These are phyloP conservation scores for Diplotaxis tenuifolia DNA, from an alignment of 345 rosid genomes.

Conservation along the genomic window DNA sequence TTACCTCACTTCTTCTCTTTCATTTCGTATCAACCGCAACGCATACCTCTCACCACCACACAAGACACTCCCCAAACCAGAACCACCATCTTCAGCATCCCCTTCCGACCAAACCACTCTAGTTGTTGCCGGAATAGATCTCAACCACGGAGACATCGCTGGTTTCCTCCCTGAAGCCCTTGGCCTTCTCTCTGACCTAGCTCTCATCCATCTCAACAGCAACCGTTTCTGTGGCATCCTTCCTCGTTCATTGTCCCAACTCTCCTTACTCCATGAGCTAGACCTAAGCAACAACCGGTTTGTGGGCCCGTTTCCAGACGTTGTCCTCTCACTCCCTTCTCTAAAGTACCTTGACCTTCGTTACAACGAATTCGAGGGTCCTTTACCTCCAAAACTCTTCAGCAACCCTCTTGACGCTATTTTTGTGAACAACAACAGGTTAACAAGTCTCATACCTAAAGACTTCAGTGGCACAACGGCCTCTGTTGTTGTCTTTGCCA, in stretches of 20 bases:
- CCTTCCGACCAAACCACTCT: slow-evolving; percentile 43
- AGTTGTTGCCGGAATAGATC: slow-evolving; percentile 79
- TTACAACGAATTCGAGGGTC: slow-evolving; percentile 87
- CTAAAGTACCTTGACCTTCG: slow-evolving; percentile 68
- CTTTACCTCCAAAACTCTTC: slow-evolving; percentile 66
- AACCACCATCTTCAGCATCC: slow-evolving; percentile 58
- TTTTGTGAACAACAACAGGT: slow-evolving; percentile 67
- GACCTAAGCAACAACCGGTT: slow-evolving; percentile 89
- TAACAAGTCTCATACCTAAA: slow-evolving; percentile 51
- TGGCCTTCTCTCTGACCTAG: slow-evolving; percentile 71
- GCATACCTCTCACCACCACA: slow-evolving; percentile 41
- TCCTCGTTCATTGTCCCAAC: slow-evolving; percentile 58
- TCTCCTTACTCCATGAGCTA: slow-evolving; percentile 71
- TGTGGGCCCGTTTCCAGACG: slow-evolving; percentile 72
- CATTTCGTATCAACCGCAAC: slow-evolving; percentile 46
- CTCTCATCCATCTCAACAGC: slow-evolving; percentile 75
- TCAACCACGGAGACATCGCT: slow-evolving; percentile 68
- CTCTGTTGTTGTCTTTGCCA: slow-evolving; percentile 75
- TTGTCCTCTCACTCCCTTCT: slow-evolving; percentile 63
- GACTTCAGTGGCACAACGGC: slow-evolving; percentile 46
- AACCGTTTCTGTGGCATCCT: slow-evolving; percentile 87
- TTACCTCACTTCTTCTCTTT: slow-evolving; percentile 26
- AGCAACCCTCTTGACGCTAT: slow-evolving; percentile 71
- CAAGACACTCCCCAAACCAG: slow-evolving; percentile 33
- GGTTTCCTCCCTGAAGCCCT: slow-evolving; percentile 75